Evolutionary conservation across 2,329 filamentous ascomycete genomes (phyloP).

Genomic region (Pseudogymnoascus pannorum): DNA sequence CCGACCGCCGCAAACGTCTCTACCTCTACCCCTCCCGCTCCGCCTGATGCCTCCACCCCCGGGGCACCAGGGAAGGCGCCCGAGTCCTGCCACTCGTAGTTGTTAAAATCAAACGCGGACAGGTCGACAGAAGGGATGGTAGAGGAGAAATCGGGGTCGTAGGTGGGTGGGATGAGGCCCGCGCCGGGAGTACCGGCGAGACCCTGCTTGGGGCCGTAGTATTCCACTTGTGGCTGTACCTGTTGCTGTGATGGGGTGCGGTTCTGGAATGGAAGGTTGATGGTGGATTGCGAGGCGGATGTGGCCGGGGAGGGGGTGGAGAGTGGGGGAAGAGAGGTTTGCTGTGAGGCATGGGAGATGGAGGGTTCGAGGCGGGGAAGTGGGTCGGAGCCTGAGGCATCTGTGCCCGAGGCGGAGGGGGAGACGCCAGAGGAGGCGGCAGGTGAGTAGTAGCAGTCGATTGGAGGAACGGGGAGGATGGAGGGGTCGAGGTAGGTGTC

Average conservation of each 20-base stretch:
- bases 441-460: not conserved
- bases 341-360: not conserved
- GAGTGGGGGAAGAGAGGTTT: not conserved
- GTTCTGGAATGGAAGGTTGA: not conserved
- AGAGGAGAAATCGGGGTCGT: not conserved
- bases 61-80: not conserved
- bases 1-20: not conserved
- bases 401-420: not conserved
- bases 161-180: not conserved
- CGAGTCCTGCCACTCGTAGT: not conserved
- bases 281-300: not conserved
- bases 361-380: not conserved
- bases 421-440: not conserved
- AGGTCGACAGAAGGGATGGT: not conserved
- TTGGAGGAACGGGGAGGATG: not conserved
- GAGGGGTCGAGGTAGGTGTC: constrained; percentile 23
- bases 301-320: not conserved
- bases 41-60: not conserved
- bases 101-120: not conserved
- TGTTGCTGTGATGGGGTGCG: not conserved
- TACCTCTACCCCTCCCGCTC: not conserved
- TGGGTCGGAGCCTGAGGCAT: not conserved
- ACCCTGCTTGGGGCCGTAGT: not conserved
- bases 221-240: not conserved
- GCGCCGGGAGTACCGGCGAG: not conserved